Evolutionary conservation across 306 rosid genomes (phyloP).

Genomic region (Alnus rubra): DNA sequence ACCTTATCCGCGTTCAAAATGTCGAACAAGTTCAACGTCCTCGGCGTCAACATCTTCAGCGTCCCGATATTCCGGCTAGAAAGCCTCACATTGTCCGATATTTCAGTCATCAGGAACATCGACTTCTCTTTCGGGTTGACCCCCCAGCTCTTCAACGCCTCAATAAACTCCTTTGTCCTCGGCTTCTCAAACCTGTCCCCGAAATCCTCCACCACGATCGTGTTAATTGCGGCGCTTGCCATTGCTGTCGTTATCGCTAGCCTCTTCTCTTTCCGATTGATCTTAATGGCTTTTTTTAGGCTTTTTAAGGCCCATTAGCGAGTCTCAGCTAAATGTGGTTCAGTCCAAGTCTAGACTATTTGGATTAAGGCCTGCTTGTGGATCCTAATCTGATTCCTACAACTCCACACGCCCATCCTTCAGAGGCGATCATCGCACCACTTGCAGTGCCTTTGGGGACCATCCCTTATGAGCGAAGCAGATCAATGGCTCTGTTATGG

Average conservation of each 20-base stretch:
- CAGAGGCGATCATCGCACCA: too few relatives aligned
- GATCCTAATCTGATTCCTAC: not conserved
- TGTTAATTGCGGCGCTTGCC: slow-evolving; percentile 67
- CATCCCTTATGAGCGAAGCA: too few relatives aligned
- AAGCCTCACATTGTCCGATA: slow-evolving; percentile 58
- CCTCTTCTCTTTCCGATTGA: slow-evolving; percentile 84
- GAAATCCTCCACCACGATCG: slow-evolving; percentile 85
- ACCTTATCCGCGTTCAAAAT: slow-evolving; percentile 85
- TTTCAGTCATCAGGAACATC: slow-evolving; percentile 66
- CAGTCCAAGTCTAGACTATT: not conserved
- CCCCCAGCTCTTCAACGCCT: slow-evolving; percentile 89
- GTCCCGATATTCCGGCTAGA: slow-evolving; percentile 85
- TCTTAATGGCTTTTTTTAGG: slow-evolving; percentile 45
- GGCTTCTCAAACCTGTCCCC: slow-evolving; percentile 70
- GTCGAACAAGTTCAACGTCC: slow-evolving; percentile 85
- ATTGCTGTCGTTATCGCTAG: slow-evolving; percentile 87
- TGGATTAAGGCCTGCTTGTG: not conserved
- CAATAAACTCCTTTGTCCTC: slow-evolving; percentile 79
- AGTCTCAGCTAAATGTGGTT: too few relatives aligned
- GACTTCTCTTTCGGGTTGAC: slow-evolving; percentile 81
- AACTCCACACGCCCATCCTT: too few relatives aligned
- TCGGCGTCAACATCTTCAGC: slow-evolving; percentile 81
- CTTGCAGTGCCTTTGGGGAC: too few relatives aligned
- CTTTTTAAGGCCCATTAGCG: too few relatives aligned
- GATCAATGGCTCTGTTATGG: too few relatives aligned